Evolutionary conservation across 192 early-diverging fungal species (phyloP), one percentile per base, ranked within the genome.

Genomic region (Spizellomyces sp.): DNA sequence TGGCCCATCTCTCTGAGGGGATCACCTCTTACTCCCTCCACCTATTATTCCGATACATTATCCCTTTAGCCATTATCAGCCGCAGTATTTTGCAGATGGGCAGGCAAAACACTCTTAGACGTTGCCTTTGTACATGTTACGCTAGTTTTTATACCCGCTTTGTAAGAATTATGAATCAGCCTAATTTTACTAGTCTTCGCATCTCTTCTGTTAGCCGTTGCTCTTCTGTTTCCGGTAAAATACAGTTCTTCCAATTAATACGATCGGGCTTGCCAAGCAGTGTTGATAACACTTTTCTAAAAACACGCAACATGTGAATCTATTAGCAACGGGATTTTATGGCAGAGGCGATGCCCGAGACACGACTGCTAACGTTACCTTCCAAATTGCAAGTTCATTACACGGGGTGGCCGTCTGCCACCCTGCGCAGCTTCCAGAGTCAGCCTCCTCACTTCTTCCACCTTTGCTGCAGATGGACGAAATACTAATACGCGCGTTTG

Each of bases 161-260:
- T 36, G 27, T 36, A 36, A 36, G 27, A 36, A 36, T 36, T 36
- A 36, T 36, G 27, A 36, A 36, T 36, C 27, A 36, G 27, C 27
- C 27, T 36, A 36, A 36, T 36, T 27, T 57, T 41, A 81, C 44
- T 9, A 77, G 55, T 68, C 62, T 45, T 36, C 72, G 64, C 68
- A 81, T 75, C 12, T 63, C 22, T 9, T 58, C 21, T 17, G 80
- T 58, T 36, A 75, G 52, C 62, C 46, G 46, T 47, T 58, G 66
- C 64, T 96, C 94, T 43, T 89, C 84, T n/a, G 88, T 87, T 56
- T 86, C 75, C 3, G 80, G 58, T 45, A 90, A 79, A 7, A 85
- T 69, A 67, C 94, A 95, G 17, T 76, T 71, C 76, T 89, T 94
- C 96, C 96, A 98, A 71, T 92, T 81, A 62, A 83, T 89, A 61